Evolutionary conservation across 805 yeast species (phyloP).

Genomic region (Candida broadrunensis): DNA sequence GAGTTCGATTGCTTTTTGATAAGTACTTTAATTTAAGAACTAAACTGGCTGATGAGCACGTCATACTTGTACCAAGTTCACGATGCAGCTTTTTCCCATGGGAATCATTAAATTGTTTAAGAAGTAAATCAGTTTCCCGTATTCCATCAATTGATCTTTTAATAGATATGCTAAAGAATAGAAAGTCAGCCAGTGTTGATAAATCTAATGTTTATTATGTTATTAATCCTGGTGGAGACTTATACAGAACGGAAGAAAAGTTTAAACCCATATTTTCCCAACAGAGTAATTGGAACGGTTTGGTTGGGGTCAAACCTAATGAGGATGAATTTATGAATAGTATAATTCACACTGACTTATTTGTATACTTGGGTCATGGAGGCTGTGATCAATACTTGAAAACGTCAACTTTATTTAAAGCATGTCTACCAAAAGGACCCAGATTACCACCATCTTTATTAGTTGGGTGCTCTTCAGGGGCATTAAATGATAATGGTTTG

Average conservation of each 20-base stretch:
- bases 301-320: slow-evolving; percentile 52
- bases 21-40: slow-evolving; percentile 12
- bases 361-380: slow-evolving; percentile 90
- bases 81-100: slow-evolving; percentile 76
- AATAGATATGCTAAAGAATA: slow-evolving; percentile 26
- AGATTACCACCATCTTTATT: slow-evolving; percentile 60
- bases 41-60: slow-evolving; percentile 39
- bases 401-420: slow-evolving; percentile 43
- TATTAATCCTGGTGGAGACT: slow-evolving; percentile 81
- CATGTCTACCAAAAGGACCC: slow-evolving; percentile 29
- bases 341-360: slow-evolving; percentile 43
- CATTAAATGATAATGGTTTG: slow-evolving; percentile 52
- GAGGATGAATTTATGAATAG: slow-evolving; percentile 49
- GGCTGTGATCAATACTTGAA: slow-evolving; percentile 87
- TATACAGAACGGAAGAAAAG: slow-evolving; percentile 58
- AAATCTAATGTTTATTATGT: slow-evolving; percentile 37
- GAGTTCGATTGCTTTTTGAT: slow-evolving; percentile 46
- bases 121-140: slow-evolving; percentile 59
- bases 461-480: slow-evolving; percentile 90
- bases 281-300: slow-evolving; percentile 33
- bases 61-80: slow-evolving; percentile 68
- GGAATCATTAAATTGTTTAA: slow-evolving; percentile 72
- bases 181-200: neutral
- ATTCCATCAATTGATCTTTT: slow-evolving; percentile 62
- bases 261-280: slow-evolving; percentile 26